phyloP scores from a whole-genome alignment of 208 protist species.

The Leishmania tropica region DNA sequence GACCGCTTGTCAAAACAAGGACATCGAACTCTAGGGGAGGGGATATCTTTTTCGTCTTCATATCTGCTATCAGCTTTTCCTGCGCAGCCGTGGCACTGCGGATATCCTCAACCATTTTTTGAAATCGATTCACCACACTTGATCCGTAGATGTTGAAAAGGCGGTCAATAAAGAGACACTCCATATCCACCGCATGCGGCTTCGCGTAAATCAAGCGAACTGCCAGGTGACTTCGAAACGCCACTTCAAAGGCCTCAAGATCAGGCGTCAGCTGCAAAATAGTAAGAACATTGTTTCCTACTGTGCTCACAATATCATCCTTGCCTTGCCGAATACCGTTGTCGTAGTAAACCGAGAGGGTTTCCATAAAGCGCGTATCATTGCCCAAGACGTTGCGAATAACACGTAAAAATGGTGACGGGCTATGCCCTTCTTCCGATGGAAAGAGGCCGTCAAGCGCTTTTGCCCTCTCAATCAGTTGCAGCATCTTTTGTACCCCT shows the following conservation, averaged over 20 bases:
- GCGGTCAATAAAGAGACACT: constrained; percentile 53
- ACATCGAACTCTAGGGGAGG: constrained; percentile 64
- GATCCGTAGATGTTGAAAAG: constrained; percentile 55
- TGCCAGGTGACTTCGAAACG: constrained; percentile 57
- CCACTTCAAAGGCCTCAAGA: constrained; percentile 69
- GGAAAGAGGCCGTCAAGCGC: constrained; percentile 24
- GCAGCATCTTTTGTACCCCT: constrained; percentile 27
- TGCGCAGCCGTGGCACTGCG: constrained; percentile 28
- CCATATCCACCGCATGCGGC: constrained; percentile 41
- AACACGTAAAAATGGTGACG: constrained; percentile 30
- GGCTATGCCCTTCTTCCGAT: constrained; percentile 14
- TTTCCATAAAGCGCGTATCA: constrained; percentile 47
- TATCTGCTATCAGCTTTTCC: constrained; percentile 29
- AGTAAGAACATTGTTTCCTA: constrained; percentile 40
- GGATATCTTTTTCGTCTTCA: constrained; percentile 24
- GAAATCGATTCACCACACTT: constrained; percentile 55
- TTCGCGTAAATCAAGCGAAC: constrained; percentile 60
- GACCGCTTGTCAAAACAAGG: constrained; percentile 62
- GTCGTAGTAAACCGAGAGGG: constrained; percentile 67
- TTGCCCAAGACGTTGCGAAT: constrained; percentile 42
- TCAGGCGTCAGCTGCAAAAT: constrained; percentile 63
- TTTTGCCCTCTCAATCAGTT: constrained; percentile 25
- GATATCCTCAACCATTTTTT: constrained; percentile 75
- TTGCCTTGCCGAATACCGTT: constrained; percentile 34
- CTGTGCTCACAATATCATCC: constrained; percentile 16